phyloP scores from a whole-genome alignment of 148 eudicot species.

The Fagopyrum tataricum region DNA sequence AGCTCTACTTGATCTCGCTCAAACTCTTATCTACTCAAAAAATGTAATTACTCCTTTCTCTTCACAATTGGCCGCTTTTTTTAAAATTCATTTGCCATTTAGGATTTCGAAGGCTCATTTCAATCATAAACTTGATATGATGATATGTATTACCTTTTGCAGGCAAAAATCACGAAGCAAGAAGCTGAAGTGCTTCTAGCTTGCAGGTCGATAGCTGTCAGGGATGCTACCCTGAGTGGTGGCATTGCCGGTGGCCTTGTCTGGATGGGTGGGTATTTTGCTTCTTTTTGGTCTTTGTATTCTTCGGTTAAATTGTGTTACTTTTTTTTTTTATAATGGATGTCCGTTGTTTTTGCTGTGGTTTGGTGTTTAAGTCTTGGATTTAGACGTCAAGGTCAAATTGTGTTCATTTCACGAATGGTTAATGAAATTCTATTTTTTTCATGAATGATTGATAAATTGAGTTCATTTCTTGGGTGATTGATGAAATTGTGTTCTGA shows the following conservation, averaged over 20 bases:
- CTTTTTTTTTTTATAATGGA: not conserved
- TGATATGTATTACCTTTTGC: not conserved
- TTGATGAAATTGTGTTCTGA: not conserved
- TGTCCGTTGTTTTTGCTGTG: not conserved
- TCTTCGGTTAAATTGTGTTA: not conserved
- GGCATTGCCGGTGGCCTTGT: not conserved
- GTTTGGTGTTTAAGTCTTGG: not conserved
- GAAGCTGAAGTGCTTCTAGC: not conserved
- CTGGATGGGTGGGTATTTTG: not conserved
- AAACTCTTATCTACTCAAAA: not conserved
- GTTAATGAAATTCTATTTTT: not conserved
- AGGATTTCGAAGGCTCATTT: not conserved
- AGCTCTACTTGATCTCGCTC: slow-evolving; percentile 11
- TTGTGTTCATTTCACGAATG: not conserved
- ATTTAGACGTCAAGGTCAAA: not conserved
- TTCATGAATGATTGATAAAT: not conserved
- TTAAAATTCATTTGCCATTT: not conserved
- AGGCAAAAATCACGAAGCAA: slow-evolving; percentile 4
- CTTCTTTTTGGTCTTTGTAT: not conserved
- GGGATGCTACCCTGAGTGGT: slow-evolving; percentile 3
- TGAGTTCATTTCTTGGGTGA: not conserved
- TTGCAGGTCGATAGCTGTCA: not conserved
- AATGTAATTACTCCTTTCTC: not conserved
- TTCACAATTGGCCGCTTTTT: not conserved
- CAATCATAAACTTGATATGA: not conserved